Evolutionary conservation across 306 rosid species (phyloP).

Genomic region (Fragaria ananassa): DNA sequence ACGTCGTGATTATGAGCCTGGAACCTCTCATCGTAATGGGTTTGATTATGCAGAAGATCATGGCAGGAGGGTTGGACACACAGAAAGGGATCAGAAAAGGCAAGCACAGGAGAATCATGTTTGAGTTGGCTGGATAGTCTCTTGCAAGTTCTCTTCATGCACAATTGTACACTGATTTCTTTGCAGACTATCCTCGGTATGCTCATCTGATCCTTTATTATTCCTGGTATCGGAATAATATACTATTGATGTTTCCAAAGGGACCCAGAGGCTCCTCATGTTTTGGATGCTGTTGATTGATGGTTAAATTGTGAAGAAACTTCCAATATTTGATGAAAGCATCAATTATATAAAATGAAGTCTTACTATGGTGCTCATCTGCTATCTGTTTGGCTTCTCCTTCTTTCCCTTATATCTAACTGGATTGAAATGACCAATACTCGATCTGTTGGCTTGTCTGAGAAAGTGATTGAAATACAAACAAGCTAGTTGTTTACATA

Average conservation of each 20-base stretch:
- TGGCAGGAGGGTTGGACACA: conserved; percentile 43
- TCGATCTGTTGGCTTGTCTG: too few relatives aligned
- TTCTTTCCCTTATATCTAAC: too few relatives aligned
- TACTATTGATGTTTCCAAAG: conserved; percentile 1
- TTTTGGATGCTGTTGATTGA: conserved; percentile 6
- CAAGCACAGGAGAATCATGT: conserved; percentile 63
- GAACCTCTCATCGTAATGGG: conserved; percentile 45
- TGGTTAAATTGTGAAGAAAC: conserved; percentile 20
- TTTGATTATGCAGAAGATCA: conserved; percentile 45
- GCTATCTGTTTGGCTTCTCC: too few relatives aligned
- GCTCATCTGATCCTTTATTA: not conserved
- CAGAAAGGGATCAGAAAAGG: conserved; percentile 64
- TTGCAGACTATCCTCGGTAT: not conserved
- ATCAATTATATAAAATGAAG: conserved; percentile 13
- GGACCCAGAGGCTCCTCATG: conserved; percentile 2
- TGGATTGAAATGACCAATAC: too few relatives aligned
- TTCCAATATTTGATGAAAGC: not conserved
- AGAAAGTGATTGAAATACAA: too few relatives aligned
- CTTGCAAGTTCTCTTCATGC: not conserved
- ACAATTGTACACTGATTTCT: conserved; percentile 4
- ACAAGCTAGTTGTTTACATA: too few relatives aligned
- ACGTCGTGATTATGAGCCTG: conserved; percentile 43
- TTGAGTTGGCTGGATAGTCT: conserved; percentile 26
- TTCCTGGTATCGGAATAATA: conserved; percentile 2
- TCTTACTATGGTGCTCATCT: too few relatives aligned